Percentiles rank a stretch among this genome's conserved stretches.
These are phyloP conservation scores for Stellera chamaejasme DNA, from an alignment of 345 rosid genomes.

Conservation along the genomic window DNA sequence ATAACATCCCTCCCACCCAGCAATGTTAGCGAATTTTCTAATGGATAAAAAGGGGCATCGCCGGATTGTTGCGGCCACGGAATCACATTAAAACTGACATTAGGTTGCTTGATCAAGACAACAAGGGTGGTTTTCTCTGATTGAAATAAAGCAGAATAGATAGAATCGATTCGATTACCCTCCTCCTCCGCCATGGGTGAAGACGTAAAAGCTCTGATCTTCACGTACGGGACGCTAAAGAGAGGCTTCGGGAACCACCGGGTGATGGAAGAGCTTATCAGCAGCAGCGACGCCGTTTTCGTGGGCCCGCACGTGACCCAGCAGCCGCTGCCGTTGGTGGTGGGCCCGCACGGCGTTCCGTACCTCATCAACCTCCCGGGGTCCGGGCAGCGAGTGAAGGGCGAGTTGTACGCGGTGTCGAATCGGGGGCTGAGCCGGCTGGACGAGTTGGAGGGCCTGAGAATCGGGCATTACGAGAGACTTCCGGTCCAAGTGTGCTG, in stretches of 20 bases:
- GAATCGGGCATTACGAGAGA: slow-evolving; percentile 65
- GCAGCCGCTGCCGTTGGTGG: slow-evolving; percentile 47
- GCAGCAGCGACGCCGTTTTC: slow-evolving; percentile 32
- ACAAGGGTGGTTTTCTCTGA: no score
- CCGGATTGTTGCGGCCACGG: no score
- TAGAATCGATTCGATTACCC: not conserved
- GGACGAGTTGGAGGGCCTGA: slow-evolving; percentile 58
- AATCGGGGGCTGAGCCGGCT: slow-evolving; percentile 33
- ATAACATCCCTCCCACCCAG: no score
- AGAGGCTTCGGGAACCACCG: slow-evolving; percentile 39
- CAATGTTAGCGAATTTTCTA: no score
- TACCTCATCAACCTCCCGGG: slow-evolving; percentile 52
- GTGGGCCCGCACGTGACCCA: slow-evolving; percentile 37
- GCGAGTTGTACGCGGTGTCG: slow-evolving; percentile 65
- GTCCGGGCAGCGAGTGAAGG: slow-evolving; percentile 41
- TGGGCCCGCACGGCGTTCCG: slow-evolving; percentile 68
- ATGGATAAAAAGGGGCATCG: no score
- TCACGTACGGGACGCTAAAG: slow-evolving; percentile 68
- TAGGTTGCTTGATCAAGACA: no score
- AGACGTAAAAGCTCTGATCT: slow-evolving; percentile 23
- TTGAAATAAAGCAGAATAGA: no score
- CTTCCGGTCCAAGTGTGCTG: slow-evolving; percentile 27
- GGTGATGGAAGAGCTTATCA: slow-evolving; percentile 35
- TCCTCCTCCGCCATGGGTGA: slow-evolving; percentile 9
- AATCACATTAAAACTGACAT: no score